Base-by-base conservation (phyloP, 768 basidiomycete genomes). In the Holtermannia corniformis region DNA sequence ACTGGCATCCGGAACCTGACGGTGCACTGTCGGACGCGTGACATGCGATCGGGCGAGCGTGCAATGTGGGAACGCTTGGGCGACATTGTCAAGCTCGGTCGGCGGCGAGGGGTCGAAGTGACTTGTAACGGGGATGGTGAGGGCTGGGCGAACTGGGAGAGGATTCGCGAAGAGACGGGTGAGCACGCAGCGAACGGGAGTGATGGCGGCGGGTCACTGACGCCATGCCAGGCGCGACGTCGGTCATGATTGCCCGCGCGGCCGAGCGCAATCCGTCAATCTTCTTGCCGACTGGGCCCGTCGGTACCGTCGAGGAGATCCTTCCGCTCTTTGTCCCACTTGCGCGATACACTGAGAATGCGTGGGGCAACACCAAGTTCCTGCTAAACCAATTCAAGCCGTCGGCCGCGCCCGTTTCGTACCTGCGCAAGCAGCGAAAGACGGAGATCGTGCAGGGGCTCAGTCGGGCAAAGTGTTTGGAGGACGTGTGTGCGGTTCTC, bases 171-270 rank as follows among this genome's bases (percentile, higher is more conserved):
- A 46, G 70, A 82, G 23, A 97, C 92, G 25, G 86, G 90, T 82
- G 63, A 45, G 78, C 72, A 10, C 20, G 7, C 5, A 11, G 37
- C 40, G 5, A 16, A 37, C 14, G 10, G 1, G 44, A 13, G 11
- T 14, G 25, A 23, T 13, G 24, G 46, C 25, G 4, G 53, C 5
- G 51, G 19, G 14, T 24, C 28, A 44, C 55, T 24, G 51, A 45
- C 40, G 40, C 25, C n/a, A 43, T 14, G 3, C 23, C 49, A 85
- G 85, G 83, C 2, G 89, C 88, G 11, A 81, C 86, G 62, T 91
- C 89, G 0, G 83, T 90, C 40, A 99, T 99, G 95, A 85, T 99
- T 40, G 95, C 95, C 20, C 84, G 91, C 4, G 90, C 84, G 0
- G 95, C 92, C 4, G 95, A 99, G 72, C 74, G 84, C 3, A 99